Evolutionary conservation across 306 rosid genomes (phyloP), one percentile per base, ranked within the genome.

Genomic region (Trifolium subterraneum): DNA sequence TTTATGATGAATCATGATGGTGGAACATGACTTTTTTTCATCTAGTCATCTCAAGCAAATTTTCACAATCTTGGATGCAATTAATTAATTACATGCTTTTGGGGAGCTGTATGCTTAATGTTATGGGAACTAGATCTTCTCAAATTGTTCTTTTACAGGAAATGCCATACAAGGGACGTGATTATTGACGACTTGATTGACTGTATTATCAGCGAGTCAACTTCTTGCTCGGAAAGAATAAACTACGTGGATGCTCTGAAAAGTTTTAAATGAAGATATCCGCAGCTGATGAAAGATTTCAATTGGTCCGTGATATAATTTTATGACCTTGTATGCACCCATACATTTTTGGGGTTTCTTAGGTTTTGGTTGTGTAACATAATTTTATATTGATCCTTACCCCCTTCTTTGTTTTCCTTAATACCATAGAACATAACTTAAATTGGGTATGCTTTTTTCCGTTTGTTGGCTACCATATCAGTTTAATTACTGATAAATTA

Each of bases 141-240:
- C 45, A 19, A 47, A 44, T 76, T 10, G 47, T 22, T 72, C 68
- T 56, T 54, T 74, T 79, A 64, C 96, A 94, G 99, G 99, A 91
- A 73, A 87, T 86, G 88, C 95, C 75, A 4, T 90, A 86, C 70
- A 92, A 90, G 78, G 95, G 97, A 80, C 87, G 92, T 29, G 97
- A 94, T 10, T 92, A 86, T 80, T 92, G 87, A 87, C 18, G 71
- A 62, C 47, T 71, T 51, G 75, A 78, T 73, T 79, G 79, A 71
- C 25, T 68, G 64, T 68, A 58, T 54, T 79, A 76, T 58, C 56
- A 64, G 77, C 82, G 51, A 36, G 73, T 67, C 35, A 42, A 71
- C 75, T 44, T 60, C 69, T 67, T 65, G 78, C 72, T 63, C 54
- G 64, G 60, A 81, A 75, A 62, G 84, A 83, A 72, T 72, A 72